Conservation (phyloP, 192 early-diverging fungal species). For the Entomortierella beljakovae region DNA sequence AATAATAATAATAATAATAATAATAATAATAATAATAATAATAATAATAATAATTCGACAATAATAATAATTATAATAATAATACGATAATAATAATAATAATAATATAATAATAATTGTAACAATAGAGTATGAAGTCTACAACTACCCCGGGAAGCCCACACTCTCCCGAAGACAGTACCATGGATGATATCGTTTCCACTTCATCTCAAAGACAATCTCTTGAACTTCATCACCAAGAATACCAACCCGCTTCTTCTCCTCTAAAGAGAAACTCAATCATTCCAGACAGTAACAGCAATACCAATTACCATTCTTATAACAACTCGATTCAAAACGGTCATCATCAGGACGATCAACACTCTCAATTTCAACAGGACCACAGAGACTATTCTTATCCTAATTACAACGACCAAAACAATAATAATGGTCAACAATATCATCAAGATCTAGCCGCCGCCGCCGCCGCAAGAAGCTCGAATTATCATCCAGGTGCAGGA, state of each 20-base stretch:
- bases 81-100: neutral
- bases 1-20: no score
- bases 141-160: neutral
- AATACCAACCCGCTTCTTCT: neutral
- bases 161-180: conserved; percentile 14
- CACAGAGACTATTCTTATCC: neutral
- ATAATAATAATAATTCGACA: no score
- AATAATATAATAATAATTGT: neutral
- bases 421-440: neutral
- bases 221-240: conserved; percentile 4
- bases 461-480: conserved; percentile 5
- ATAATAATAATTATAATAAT: neutral
- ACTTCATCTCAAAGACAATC: conserved; percentile 4
- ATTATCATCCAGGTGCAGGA: no score
- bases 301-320: neutral
- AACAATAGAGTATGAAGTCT: neutral
- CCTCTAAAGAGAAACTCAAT: neutral
- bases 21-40: no score
- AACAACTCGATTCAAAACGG: conserved; percentile 1
- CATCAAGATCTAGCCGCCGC: conserved; percentile 1
- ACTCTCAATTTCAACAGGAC: neutral
- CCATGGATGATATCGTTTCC: conserved; percentile 2
- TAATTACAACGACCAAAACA: neutral
- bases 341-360: conserved; percentile 3
- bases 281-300: no score